Base-by-base conservation (phyloP, 2,329 filamentous ascomycete species). In the Clonostachys chloroleuca region DNA sequence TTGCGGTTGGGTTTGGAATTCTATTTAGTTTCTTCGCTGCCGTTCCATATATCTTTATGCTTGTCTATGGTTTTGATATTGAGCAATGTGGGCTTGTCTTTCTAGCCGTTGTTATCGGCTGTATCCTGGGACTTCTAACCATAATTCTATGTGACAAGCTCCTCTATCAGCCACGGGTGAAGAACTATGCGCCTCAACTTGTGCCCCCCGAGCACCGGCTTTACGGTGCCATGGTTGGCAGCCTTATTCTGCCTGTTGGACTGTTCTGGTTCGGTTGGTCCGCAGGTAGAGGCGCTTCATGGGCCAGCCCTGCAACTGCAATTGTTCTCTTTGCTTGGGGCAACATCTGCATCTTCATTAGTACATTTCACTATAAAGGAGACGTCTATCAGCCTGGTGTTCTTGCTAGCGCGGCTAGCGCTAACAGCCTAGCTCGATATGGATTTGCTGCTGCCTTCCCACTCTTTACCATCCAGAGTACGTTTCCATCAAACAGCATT, bases 241-340 rank as follows among this genome's bases (percentile, higher is more conserved):
- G 76, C 49, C 40, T 79, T 13, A 72, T 74, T 0, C 59, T 83
- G 7, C 77, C 78, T 37, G n/a, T 77, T 1, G 73, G 73, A 0
- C 57, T 84, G 10, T 83, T 83, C 55, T 81, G 80, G 78, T 81
- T 81, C 52, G 78, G 71, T 1, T 84, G 81, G 81, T 73, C 75
- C 2, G 73, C 76, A 1, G 59, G 67, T 5, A 48, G 52, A 1
- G 65, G 64, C 7, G 57, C 75, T 2, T 69, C 70, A 5, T 83
- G 78, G 76, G 72, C 69, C 0, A 70, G 71, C 24, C 72, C 77
- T 0, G 68, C 73, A 0, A 59, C 75, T 0, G 74, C 77, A 5
- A 75, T 80, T 8, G 64, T 81, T 4, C 67, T 75, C 0, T 84
- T 84, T 55, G 77, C 77, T 0, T 82, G 76, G 71, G 81, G 80